Evolutionary conservation across 345 rosid species (phyloP), one percentile per base, ranked within the genome.

Genomic region (Rhizophora apiculata): DNA sequence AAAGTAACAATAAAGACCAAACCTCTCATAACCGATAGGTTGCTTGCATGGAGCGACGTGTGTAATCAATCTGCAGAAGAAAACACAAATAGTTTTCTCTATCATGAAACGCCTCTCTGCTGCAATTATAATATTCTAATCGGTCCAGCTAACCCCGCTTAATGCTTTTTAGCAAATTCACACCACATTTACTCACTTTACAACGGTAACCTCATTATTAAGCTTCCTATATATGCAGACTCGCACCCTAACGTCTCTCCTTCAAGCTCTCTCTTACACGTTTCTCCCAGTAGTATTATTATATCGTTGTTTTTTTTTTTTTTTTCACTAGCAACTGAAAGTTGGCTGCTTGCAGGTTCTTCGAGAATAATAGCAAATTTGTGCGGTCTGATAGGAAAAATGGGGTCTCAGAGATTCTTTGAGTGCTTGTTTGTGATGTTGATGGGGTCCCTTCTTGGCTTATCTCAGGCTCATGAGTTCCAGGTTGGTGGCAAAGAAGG

Each of bases 401-500:
- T 87, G 92, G 83, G 64, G 63, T 82, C 51, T 32, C 21, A 52
- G 31, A 43, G 75, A 34, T 49, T 72, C 63, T 5, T 21, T 53
- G 49, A 71, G 29, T 69, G 32, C 55, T 61, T 74, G 55, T 13
- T 73, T 39, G 48, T 62, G 24, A 8, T 65, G 2, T 2, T 71
- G 67, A 37, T 76, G 65, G 65, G 65, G 56, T 73, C 60, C 11
- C 27, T 69, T n/a, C 0, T 62, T n/a, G 69, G 68, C 7, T 27
- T 46, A 4, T 74, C 86, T 43, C 68, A 76, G 49, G 90, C 82
- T 52, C 70, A 79, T 58, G 76, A 79, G 63, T 93, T 85, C 70
- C 32, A 29, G 16, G 98, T 85, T 76, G 98, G 98, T 70, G 94
- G 96, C 49, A 79, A 63, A 74, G 78, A 85, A 76, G 98, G 98